phyloP scores from a whole-genome alignment of 345 rosid genomes.

The Acer saccharum region DNA sequence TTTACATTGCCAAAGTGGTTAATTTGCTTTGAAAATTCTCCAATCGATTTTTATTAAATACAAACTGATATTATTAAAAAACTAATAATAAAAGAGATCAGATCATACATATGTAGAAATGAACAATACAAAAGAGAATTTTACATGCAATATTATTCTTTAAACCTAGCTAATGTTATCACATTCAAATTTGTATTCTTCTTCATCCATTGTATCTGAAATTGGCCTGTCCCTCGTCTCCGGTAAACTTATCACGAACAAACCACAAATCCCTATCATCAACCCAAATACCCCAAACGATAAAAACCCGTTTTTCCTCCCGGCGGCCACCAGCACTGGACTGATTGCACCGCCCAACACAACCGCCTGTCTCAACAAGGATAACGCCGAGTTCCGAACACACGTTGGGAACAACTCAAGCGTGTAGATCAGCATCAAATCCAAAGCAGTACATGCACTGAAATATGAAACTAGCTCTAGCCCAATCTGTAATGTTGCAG shows the following conservation, averaged over 20 bases:
- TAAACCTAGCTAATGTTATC: neutral
- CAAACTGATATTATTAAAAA: neutral
- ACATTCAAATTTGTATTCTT: conserved; percentile 33
- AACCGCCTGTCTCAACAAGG: conserved; percentile 63
- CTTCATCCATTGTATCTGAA: conserved; percentile 66
- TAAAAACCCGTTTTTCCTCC: conserved; percentile 38
- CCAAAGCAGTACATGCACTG: conserved; percentile 53
- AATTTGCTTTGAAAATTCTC: conserved; percentile 26
- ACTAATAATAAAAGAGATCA: no score
- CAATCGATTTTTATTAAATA: conserved; percentile 11
- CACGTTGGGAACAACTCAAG: conserved; percentile 65
- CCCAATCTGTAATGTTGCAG: conserved; percentile 38
- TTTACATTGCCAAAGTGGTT: neutral
- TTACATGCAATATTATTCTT: no score
- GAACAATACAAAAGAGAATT: no score
- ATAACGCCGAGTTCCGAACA: conserved; percentile 62
- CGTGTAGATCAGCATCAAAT: conserved; percentile 45
- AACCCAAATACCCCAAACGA: conserved; percentile 65
- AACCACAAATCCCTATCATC: conserved; percentile 51
- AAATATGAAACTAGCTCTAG: conserved; percentile 61
- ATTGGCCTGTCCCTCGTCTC: conserved; percentile 58
- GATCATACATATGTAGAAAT: no score
- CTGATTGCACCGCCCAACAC: conserved; percentile 59
- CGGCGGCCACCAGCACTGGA: conserved; percentile 59
- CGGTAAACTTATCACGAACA: conserved; percentile 52